Evolutionary conservation across 2,329 filamentous ascomycete genomes (phyloP).

Genomic region (Aspergillus japonicus): DNA sequence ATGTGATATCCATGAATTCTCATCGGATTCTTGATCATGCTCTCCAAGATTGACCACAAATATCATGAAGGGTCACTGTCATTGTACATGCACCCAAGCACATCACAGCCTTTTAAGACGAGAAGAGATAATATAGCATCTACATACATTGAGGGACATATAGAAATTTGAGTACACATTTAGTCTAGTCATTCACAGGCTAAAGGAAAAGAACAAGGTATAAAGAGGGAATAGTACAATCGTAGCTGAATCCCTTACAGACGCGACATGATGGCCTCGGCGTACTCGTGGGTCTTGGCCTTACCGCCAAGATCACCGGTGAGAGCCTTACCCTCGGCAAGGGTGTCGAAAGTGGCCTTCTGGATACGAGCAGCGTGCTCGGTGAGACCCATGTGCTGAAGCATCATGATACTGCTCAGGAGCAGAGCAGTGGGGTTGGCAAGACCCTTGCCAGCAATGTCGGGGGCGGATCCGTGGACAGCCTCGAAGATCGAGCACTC

Average conservation of each 20-base stretch:
- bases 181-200: conserved; percentile 40
- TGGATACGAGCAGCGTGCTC: conserved; percentile 85
- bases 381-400: conserved; percentile 93
- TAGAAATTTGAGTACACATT: conserved; percentile 36
- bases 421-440: conserved; percentile 97
- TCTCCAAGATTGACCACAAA: neutral
- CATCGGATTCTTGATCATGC: neutral
- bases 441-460: conserved; percentile 92
- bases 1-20: neutral
- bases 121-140: conserved; percentile 17
- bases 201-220: conserved; percentile 30
- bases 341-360: conserved; percentile 89
- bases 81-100: neutral
- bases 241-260: conserved; percentile 42
- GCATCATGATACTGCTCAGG: conserved; percentile 97
- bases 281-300: conserved; percentile 93
- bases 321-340: conserved; percentile 92
- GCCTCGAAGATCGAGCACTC: conserved; percentile 99
- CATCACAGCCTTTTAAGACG: neutral
- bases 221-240: conserved; percentile 37
- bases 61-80: neutral
- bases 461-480: conserved; percentile 94
- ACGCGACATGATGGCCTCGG: conserved; percentile 79
- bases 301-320: conserved; percentile 96
- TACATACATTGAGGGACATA: conserved; percentile 35